Evolutionary conservation across 2,329 filamentous ascomycete species (phyloP), one percentile per base, ranked within the genome.

Genomic region (Neonectria faginata): DNA sequence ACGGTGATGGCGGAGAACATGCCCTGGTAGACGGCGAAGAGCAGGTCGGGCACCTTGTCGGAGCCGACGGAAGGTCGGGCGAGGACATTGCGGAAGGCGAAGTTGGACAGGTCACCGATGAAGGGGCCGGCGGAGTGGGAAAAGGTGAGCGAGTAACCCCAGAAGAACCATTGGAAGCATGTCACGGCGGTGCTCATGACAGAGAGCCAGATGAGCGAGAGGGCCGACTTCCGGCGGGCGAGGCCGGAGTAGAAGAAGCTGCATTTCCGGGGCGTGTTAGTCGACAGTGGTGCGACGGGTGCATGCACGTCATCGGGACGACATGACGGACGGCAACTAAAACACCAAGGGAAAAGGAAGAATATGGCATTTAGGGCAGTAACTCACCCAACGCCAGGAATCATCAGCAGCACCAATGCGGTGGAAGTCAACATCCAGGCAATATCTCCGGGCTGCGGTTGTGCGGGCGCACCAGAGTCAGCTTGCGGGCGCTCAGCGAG

Each of bases 91-190:
- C 83, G 89, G 78, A 97, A 90, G 47, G 91, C 93, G 75, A 97
- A 89, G 82, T 97, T 95, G 69, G 87, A 81, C 27, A 97, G 83
- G 73, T 94, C 85, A 63, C 93, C 93, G 67, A 97, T 92, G 78
- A 88, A 97, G 45, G 83, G 86, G 51, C 90, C 89, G 27, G 91
- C 91, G 2, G 86, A 85, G 79, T 95, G 92, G 16, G 92, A 96
- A 77, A 94, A 96, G 52, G 92, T 88, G 11, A 96, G 81, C 5
- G 91, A 94, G 78, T 93, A 96, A 44, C 92, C 92, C 92, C 92
- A 96, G 84, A 96, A 93, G 83, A 97, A 97, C 94, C 94, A 97
- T 79, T 97, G 93, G 80, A 97, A 97, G 27, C 89, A 91, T 39
- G 93, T 90, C 55, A 97, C 91, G 12, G 91, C 93, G 1, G 90